Percentiles rank a stretch among this genome's conserved stretches.
Evolutionary conservation across 495 filamentous ascomycete species (phyloP).

Genomic region (Acidiella bohemica): DNA sequence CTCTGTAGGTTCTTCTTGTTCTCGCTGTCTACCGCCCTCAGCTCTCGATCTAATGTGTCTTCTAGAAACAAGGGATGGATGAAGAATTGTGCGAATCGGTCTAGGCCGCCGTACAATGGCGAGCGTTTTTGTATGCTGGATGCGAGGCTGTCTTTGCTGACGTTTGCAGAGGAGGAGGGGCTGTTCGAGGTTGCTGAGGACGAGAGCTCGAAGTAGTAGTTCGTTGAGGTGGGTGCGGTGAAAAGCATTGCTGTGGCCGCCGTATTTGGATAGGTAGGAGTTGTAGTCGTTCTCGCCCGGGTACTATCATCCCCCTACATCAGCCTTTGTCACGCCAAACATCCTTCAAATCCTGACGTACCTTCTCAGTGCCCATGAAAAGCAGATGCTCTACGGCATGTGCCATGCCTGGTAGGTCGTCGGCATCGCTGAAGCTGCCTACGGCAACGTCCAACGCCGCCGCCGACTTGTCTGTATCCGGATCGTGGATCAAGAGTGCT

Average conservation of each 20-base stretch:
- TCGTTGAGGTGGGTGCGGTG: slow-evolving; percentile 84
- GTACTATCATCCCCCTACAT: slow-evolving; percentile 40
- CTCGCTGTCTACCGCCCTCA: slow-evolving; percentile 90
- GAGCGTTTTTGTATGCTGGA: slow-evolving; percentile 31
- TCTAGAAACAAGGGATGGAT: slow-evolving; percentile 79
- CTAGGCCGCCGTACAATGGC: slow-evolving; percentile 77
- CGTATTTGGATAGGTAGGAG: slow-evolving; percentile 77
- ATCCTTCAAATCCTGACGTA: slow-evolving; percentile 25
- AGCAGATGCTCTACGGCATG: slow-evolving; percentile 87
- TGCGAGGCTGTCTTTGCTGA: slow-evolving; percentile 16
- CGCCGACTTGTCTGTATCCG: slow-evolving; percentile 91
- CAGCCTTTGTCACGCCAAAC: slow-evolving; percentile 4
- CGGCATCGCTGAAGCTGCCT: slow-evolving; percentile 82
- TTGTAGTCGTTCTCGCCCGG: slow-evolving; percentile 94
- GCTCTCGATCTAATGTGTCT: slow-evolving; percentile 80
- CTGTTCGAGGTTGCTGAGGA: slow-evolving; percentile 38
- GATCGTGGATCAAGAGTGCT: slow-evolving; percentile 84
- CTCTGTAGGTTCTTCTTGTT: slow-evolving; percentile 99
- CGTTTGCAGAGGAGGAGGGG: slow-evolving; percentile 10
- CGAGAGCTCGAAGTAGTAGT: slow-evolving; percentile 94
- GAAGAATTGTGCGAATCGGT: slow-evolving; percentile 98
- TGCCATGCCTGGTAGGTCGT: slow-evolving; percentile 85
- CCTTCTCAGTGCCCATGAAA: slow-evolving; percentile 98
- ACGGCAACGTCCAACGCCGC: slow-evolving; percentile 93
- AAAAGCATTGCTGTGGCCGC: slow-evolving; percentile 90